phyloP scores from a whole-genome alignment of 306 rosid genomes.

The Ormosia semicastrata region DNA sequence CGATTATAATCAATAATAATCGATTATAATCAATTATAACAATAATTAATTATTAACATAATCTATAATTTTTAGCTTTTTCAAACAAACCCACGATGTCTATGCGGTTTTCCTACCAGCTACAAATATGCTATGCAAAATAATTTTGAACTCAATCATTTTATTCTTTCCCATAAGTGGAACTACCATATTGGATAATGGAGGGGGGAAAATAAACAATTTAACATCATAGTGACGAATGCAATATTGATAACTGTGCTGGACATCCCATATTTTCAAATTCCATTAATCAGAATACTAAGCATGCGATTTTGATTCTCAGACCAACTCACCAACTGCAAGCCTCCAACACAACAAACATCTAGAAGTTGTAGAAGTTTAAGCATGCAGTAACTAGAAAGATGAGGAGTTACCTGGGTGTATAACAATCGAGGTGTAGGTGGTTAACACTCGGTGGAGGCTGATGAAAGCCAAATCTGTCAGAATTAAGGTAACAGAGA shows the following conservation, averaged over 20 bases:
- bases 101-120: conserved; percentile 5
- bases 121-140: not conserved
- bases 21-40: too few relatives aligned
- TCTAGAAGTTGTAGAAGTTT: not conserved
- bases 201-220: not conserved
- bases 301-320: not conserved
- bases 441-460: conserved; percentile 89
- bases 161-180: not conserved
- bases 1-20: too few relatives aligned
- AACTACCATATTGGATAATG: not conserved
- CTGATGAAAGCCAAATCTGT: conserved; percentile 94
- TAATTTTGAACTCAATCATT: conserved; percentile 23
- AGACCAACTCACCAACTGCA: not conserved
- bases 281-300: not conserved
- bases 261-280: not conserved
- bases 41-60: too few relatives aligned
- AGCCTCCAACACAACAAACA: not conserved
- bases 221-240: not conserved
- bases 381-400: not conserved
- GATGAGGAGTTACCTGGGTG: conserved; percentile 40
- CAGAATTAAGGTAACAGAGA: not conserved
- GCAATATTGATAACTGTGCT: not conserved
- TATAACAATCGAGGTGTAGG: conserved; percentile 63
- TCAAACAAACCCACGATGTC: too few relatives aligned
- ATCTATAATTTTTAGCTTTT: too few relatives aligned